Base-by-base conservation (phyloP, 2,329 filamentous ascomycete genomes). In the Lasiodiplodia sp. region DNA sequence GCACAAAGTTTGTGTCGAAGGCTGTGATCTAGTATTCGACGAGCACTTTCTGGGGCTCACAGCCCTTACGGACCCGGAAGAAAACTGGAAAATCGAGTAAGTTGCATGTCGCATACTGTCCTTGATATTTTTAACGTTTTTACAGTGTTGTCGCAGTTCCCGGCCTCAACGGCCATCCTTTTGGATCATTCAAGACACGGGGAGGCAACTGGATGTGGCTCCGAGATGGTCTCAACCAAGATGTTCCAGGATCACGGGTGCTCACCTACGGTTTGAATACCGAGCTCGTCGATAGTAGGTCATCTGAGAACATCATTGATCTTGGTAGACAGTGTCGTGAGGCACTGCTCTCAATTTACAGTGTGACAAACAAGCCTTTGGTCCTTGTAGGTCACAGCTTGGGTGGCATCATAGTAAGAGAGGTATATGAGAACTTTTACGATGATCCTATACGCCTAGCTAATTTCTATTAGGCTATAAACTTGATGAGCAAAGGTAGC, bases 401-500 rank as follows among this genome's bases (percentile, higher is more conserved):
- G 3, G 44, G 44, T 21, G 44, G 44, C 3, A 47, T 47, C 5
- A 47, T 47, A 18, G 7, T 47, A 3, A 47, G 21, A 47, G 44
- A 47, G n/a, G 25, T 47, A 47, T 21, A n/a, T 47, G 7, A 47
- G n/a, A 34, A 34, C 8, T 10, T 10, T 8, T 7, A 10, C 1
- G 8, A 3, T 10, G 31, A 0, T 10, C 2, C 2, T 34, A 10
- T 21, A 21, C 0, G 4, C 0, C 3, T 21, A 6, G 8, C 8
- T 47, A 10, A 8, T 3, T 0, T 12, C 0, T 21, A 4, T 21
- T 21, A 21, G 44, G 44, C 52, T 8, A 4, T 56, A 1, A 56
- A 34, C 11, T 28, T 37, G 3, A n/a, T 56, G 52, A 8, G 23
- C 7, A 37, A 10, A 8, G 4, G 28, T 2, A 16, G n/a, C 18